Percentiles rank a stretch among this genome's conserved stretches.
Evolutionary conservation across 331 rosid species (phyloP).

Genomic region (Telfairia occidentalis): DNA sequence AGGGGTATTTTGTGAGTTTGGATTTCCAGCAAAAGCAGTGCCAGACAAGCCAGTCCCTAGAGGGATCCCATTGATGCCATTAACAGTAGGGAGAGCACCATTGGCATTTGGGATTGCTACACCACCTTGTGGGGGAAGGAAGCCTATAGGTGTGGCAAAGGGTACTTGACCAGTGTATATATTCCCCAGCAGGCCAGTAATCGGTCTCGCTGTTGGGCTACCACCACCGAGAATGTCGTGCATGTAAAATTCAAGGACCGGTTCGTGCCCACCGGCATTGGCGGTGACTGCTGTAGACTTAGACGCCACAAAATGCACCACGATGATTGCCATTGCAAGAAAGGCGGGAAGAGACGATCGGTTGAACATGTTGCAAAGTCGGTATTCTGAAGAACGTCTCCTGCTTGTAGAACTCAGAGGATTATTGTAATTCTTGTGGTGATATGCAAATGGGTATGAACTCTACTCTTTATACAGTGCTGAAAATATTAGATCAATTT

Average conservation of each 20-base stretch:
- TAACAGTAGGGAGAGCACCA: slow-evolving; percentile 72
- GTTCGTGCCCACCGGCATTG: slow-evolving; percentile 36
- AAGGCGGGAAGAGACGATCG: slow-evolving; percentile 15
- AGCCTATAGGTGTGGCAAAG: slow-evolving; percentile 57
- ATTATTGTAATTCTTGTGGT: slow-evolving; percentile 14
- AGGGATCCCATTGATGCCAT: slow-evolving; percentile 72
- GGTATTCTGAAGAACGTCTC: background rate
- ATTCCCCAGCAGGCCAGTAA: slow-evolving; percentile 65
- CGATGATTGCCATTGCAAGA: slow-evolving; percentile 14
- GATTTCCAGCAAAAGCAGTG: slow-evolving; percentile 50
- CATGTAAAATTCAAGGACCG: slow-evolving; percentile 62
- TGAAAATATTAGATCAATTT: slow-evolving; percentile 26
- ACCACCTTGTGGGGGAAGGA: slow-evolving; percentile 46
- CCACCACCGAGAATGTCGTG: slow-evolving; percentile 75
- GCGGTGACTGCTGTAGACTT: slow-evolving; percentile 33
- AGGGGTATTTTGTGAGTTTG: slow-evolving; percentile 23
- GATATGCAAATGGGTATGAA: slow-evolving; percentile 9
- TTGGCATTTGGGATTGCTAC: slow-evolving; percentile 80
- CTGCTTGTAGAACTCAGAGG: background rate
- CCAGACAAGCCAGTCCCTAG: slow-evolving; percentile 75
- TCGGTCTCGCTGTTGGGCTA: slow-evolving; percentile 63
- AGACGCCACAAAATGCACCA: slow-evolving; percentile 18
- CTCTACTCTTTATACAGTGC: slow-evolving; percentile 17
- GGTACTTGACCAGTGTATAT: slow-evolving; percentile 78
- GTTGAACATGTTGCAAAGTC: slow-evolving; percentile 23